These are phyloP conservation scores for Nannochloropsis granulata DNA, from an alignment of 108 stramenopile genomes.

Conservation along the genomic window DNA sequence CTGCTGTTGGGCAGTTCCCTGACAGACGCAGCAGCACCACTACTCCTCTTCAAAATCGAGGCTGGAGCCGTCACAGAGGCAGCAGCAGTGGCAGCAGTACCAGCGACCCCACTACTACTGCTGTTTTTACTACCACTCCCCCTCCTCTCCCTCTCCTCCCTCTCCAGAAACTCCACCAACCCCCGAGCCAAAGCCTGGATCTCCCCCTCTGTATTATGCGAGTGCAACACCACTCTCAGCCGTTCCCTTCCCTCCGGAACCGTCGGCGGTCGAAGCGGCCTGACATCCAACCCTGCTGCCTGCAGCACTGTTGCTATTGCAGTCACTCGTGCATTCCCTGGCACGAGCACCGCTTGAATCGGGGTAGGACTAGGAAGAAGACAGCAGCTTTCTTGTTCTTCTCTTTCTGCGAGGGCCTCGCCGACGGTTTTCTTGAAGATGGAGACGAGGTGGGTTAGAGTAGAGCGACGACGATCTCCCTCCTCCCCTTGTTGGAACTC, in stretches of 20 bases:
- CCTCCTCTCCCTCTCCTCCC: no score
- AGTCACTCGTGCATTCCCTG: constrained; percentile 56
- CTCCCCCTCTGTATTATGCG: constrained; percentile 61
- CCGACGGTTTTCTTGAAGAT: not conserved
- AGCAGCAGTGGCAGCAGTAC: no score
- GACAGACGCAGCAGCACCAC: no score
- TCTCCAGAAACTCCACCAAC: not conserved
- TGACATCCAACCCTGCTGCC: constrained; percentile 51
- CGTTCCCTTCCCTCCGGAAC: constrained; percentile 79
- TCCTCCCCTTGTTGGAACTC: constrained; percentile 9
- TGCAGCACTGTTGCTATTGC: constrained; percentile 46
- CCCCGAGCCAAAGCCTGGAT: constrained; percentile 14
- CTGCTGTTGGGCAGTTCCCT: no score
- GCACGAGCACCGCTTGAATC: constrained; percentile 79
- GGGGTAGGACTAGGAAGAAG: constrained; percentile 57
- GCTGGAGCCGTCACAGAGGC: no score
- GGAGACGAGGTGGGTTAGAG: constrained; percentile 27
- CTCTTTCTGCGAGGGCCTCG: not conserved
- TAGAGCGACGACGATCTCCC: constrained; percentile 42
- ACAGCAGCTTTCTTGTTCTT: not conserved
- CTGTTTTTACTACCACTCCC: no score
- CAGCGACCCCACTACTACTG: no score
- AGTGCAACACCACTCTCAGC: constrained; percentile 71
- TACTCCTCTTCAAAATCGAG: no score
- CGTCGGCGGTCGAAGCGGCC: constrained; percentile 80